Percentiles rank a stretch among this genome's conserved stretches.
These are phyloP conservation scores for Eucalyptus marginata DNA, from an alignment of 345 rosid genomes.

Conservation along the genomic window DNA sequence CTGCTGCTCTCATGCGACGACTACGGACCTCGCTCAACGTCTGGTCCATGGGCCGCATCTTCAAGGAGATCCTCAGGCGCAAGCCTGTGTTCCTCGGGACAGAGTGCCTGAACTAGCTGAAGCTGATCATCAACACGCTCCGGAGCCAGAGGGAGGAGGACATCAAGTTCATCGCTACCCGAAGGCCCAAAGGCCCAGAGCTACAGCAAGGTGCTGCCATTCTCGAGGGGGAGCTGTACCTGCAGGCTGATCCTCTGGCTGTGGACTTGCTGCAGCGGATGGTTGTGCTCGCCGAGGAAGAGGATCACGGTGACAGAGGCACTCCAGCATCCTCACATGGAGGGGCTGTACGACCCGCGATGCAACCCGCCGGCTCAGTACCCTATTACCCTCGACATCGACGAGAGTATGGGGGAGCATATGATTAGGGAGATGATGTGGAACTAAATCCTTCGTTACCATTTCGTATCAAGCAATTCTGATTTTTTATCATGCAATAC, in stretches of 20 bases:
- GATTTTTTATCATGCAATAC: not conserved
- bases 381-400: slow-evolving; percentile 48
- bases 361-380: slow-evolving; percentile 52
- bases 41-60: too few relatives aligned
- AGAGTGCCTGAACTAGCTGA: too few relatives aligned
- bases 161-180: not conserved
- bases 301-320: not conserved
- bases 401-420: slow-evolving; percentile 39
- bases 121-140: too few relatives aligned
- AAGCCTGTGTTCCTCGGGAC: not conserved
- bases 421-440: slow-evolving; percentile 73
- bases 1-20: too few relatives aligned
- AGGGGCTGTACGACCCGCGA: slow-evolving; percentile 41
- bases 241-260: slow-evolving; percentile 63
- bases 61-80: too few relatives aligned
- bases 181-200: slow-evolving; percentile 61
- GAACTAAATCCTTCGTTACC: slow-evolving; percentile 63
- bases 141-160: too few relatives aligned
- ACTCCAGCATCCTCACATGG: not conserved
- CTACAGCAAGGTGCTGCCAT: slow-evolving; percentile 56
- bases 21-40: too few relatives aligned
- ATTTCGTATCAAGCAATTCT: not conserved
- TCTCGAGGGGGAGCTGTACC: slow-evolving; percentile 12
- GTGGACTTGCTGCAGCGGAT: slow-evolving; percentile 63
- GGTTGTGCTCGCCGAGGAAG: slow-evolving; percentile 6